Evolutionary conservation across 805 yeast species (phyloP).

Genomic region (Nakazawaea molendinolei): DNA sequence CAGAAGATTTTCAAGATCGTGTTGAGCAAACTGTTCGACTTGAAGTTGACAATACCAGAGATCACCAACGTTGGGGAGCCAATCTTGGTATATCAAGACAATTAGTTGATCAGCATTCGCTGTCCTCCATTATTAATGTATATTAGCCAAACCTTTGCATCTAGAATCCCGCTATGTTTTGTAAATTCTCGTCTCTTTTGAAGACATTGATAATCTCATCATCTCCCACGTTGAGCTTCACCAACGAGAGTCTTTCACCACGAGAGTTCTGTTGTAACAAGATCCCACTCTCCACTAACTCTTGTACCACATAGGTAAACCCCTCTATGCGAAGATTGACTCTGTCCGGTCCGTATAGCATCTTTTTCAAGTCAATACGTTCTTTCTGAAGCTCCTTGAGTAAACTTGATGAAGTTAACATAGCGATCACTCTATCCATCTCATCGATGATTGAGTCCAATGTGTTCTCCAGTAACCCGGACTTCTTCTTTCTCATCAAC

Average conservation of each 20-base stretch:
- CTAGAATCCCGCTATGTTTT: slow-evolving; percentile 7
- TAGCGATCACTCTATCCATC: slow-evolving; percentile 29
- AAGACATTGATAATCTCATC: slow-evolving; percentile 62
- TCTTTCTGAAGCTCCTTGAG: slow-evolving; percentile 18
- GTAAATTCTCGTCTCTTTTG: slow-evolving; percentile 43
- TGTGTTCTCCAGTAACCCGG: slow-evolving; percentile 63
- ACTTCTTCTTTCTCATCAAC: slow-evolving; percentile 54
- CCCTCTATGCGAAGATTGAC: slow-evolving; percentile 41
- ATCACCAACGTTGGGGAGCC: slow-evolving; percentile 89
- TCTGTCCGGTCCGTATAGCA: slow-evolving; percentile 19
- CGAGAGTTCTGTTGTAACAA: slow-evolving; percentile 58
- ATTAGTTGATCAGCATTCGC: slow-evolving; percentile 11
- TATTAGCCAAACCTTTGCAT: not conserved
- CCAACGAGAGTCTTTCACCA: slow-evolving; percentile 59
- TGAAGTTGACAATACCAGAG: slow-evolving; percentile 78
- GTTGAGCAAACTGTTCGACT: slow-evolving; percentile 83
- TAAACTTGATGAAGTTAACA: slow-evolving; percentile 12
- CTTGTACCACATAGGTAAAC: slow-evolving; percentile 53
- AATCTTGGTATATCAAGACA: slow-evolving; percentile 53
- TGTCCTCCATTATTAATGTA: slow-evolving; percentile 5
- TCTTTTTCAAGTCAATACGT: slow-evolving; percentile 18
- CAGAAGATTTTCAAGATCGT: slow-evolving; percentile 91
- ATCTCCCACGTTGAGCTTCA: slow-evolving; percentile 62
- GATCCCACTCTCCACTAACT: slow-evolving; percentile 75
- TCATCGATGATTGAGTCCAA: slow-evolving; percentile 80